Base-by-base conservation (phyloP, 2,329 filamentous ascomycete genomes). In the Pseudogymnoascus sp. region DNA sequence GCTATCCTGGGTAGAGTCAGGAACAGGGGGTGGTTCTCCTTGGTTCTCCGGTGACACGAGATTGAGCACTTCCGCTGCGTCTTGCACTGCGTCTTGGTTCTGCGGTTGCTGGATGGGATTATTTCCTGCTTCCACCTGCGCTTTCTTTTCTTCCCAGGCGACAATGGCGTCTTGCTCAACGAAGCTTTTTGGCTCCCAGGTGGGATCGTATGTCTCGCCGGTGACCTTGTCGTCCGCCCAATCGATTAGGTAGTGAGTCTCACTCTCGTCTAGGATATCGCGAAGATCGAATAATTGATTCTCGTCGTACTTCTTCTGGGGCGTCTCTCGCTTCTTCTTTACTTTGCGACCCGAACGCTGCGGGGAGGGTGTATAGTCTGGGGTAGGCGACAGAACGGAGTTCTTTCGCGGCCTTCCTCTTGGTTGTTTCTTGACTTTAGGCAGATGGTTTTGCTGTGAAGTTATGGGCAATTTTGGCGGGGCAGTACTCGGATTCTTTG, bases 161-260 rank as follows among this genome's bases (percentile, higher is more conserved):
- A 60, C 61, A 62, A 61, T 18, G 11, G 45, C 59, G 39, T 45
- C 61, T 21, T 39, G 23, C 39, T 60, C 45, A 47, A 57, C 47
- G 11, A 21, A 18, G 5, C 14, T 61, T 29, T 65, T 64, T 67
- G 72, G 67, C 71, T 72, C 83, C 85, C 85, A 87, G 59, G 74
- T 80, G 8, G 79, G 79, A 2, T 73, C 63, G 69, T 79, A 86
- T 1, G 66, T 65, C 65, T 79, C 70, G 16, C 80, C 81, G 40
- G 81, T 83, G 1, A 68, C 65, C n/a, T 77, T 73, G 68, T 85
- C 74, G 64, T 81, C 78, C 59, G 77, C 78, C 85, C 85, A 87
- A 69, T 85, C 79, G 62, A 87, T 78, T 2, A 77, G 70, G 67
- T 85, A 87, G n/a, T 76, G 66, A 10, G 70, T 70, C 23, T 69